A percentile compares a stretch with the other conserved stretches of the same genome.
Conservation (phyloP, 2,329 filamentous ascomycete genomes). For the Sordariomycetes sp. region DNA sequence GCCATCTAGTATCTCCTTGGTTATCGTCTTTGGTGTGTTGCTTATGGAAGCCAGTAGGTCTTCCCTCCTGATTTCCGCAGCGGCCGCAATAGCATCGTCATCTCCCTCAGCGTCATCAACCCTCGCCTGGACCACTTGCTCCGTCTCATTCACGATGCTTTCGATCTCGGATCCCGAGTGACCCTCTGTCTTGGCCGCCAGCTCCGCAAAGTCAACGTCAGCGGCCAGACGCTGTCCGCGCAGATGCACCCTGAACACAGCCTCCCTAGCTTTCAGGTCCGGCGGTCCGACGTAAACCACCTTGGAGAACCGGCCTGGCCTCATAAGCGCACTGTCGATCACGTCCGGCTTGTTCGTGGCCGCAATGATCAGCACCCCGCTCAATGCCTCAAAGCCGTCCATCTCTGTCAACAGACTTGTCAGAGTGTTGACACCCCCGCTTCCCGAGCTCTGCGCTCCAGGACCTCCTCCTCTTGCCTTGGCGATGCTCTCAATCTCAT, state of each 20-base stretch:
- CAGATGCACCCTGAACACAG: slow-evolving; percentile 65
- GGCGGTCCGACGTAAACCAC: slow-evolving; percentile 82
- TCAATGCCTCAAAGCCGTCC: slow-evolving; percentile 83
- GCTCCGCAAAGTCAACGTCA: slow-evolving; percentile 55
- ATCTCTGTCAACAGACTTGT: slow-evolving; percentile 89
- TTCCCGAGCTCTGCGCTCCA: slow-evolving; percentile 10
- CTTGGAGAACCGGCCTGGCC: slow-evolving; percentile 77
- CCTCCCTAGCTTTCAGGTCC: slow-evolving; percentile 59
- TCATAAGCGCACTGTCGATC: slow-evolving; percentile 76
- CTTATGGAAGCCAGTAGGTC: slow-evolving; percentile 34
- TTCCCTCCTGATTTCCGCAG: slow-evolving; percentile 27
- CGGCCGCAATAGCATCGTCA: too few species aligned
- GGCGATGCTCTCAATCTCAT: slow-evolving; percentile 86
- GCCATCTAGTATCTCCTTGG: slow-evolving; percentile 43
- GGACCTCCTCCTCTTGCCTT: slow-evolving; percentile 39
- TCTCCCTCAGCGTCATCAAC: slow-evolving; percentile 19
- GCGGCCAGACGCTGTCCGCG: slow-evolving; percentile 46
- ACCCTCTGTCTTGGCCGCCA: slow-evolving; percentile 61
- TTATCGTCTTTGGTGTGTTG: slow-evolving; percentile 47
- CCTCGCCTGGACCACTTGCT: slow-evolving; percentile 30
- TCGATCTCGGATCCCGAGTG: slow-evolving; percentile 80
- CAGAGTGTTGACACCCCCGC: slow-evolving; percentile 66
- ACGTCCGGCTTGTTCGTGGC: slow-evolving; percentile 86
- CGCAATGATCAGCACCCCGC: slow-evolving; percentile 77
- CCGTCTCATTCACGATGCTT: slow-evolving; percentile 37